These are phyloP conservation scores for Pythium grandisporangium DNA, from an alignment of 352 stramenopile genomes.

Conservation along the genomic window DNA sequence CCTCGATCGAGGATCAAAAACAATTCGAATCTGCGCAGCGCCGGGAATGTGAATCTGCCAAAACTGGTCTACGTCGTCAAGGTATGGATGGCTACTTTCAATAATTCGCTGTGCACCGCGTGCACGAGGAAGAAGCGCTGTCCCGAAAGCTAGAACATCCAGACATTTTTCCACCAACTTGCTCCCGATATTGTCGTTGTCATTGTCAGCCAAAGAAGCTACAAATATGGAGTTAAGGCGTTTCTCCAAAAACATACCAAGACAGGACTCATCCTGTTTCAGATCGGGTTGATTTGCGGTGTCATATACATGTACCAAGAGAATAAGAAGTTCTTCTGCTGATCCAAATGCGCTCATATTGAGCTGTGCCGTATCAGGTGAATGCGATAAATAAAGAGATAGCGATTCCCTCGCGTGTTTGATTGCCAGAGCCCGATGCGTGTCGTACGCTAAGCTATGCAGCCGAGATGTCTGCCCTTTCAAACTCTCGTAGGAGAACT, in stretches of 20 bases:
- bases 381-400: conserved; percentile 20
- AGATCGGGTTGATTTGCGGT: too few relatives aligned
- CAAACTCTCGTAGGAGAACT: conserved; percentile 51
- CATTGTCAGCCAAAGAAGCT: too few relatives aligned
- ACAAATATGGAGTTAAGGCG: too few relatives aligned
- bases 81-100: conserved; percentile 70
- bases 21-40: conserved; percentile 47
- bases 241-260: too few relatives aligned
- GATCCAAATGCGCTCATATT: too few relatives aligned
- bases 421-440: conserved; percentile 42
- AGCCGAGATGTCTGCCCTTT: conserved; percentile 50
- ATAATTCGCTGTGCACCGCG: conserved; percentile 38
- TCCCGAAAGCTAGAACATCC: conserved; percentile 15
- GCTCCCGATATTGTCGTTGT: conserved; percentile 3
- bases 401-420: conserved; percentile 44
- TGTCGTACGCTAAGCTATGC: conserved; percentile 55
- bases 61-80: conserved; percentile 54
- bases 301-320: too few relatives aligned
- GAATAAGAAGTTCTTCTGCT: too few relatives aligned
- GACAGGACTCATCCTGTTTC: too few relatives aligned
- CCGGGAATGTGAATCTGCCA: conserved; percentile 62
- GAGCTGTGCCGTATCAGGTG: too few relatives aligned
- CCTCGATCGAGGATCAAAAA: conserved; percentile 65
- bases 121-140: conserved; percentile 19
- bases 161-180: conserved; percentile 35